Percentiles rank a stretch among this genome's conserved stretches.
phyloP scores from a whole-genome alignment of 169 alveolate species.

The Eimeria zaria region DNA sequence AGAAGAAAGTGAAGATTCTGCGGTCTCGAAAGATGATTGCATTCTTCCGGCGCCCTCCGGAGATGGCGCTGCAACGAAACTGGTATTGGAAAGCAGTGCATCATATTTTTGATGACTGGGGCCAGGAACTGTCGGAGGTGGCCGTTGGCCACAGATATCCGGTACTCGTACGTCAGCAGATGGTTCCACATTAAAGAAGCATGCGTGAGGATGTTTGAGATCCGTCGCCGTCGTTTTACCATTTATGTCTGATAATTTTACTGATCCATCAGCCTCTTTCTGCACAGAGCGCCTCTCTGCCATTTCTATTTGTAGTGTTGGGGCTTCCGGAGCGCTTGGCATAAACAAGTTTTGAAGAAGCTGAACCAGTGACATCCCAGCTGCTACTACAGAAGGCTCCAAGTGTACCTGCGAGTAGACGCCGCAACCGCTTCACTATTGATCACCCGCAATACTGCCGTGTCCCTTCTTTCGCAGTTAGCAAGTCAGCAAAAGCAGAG shows the following conservation, averaged over 20 bases:
- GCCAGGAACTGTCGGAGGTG: background rate
- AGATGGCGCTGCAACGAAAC: background rate
- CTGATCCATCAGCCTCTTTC: background rate
- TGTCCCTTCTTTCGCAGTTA: background rate
- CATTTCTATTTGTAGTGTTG: background rate
- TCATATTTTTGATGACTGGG: background rate
- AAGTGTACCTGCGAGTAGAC: constrained; percentile 49
- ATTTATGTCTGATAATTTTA: background rate
- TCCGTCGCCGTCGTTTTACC: background rate
- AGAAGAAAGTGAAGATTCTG: background rate
- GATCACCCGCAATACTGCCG: background rate
- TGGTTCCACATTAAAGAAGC: background rate
- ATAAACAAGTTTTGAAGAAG: background rate
- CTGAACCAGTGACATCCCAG: constrained; percentile 34
- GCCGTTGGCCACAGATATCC: background rate
- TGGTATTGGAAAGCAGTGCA: background rate
- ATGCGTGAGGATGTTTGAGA: background rate
- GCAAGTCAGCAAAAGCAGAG: background rate
- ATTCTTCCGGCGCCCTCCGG: background rate
- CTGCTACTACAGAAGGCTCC: constrained; percentile 22
- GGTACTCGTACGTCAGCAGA: background rate
- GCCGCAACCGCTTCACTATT: background rate
- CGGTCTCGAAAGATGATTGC: constrained; percentile 38
- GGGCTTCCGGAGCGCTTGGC: background rate
- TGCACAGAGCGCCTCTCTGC: background rate